Evolutionary conservation across 345 rosid genomes (phyloP), one percentile per base, ranked within the genome.

Genomic region (Chamaenerion angustifolium): DNA sequence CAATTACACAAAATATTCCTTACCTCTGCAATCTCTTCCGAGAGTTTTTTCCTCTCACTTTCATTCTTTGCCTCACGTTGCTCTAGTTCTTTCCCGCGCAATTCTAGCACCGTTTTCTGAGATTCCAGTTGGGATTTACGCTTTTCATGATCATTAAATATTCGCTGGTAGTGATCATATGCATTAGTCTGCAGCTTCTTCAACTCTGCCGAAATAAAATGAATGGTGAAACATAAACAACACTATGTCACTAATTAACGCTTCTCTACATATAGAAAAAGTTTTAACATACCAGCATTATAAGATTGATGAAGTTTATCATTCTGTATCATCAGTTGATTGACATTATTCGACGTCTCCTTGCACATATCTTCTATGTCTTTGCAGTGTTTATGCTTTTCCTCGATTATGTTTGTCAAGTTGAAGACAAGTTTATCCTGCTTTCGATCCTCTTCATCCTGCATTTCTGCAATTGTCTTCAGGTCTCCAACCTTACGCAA

Each of bases 31-130:
- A 74, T 76, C 71, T 82, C 99, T 66, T 76, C 79, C 3, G 70
- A 66, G 42, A 92, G 71, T 41, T 61, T 56, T 62, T 67, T 80
- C 50, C 77, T 82, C 53, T 79, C 95, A 65, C 25, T 80, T 68
- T 88, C 95, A 76, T 84, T 84, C 52, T 66, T 65, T n/a, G 90
- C 84, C 68, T 92, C 95, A 47, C 99, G 94, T 67, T 73, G 67
- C 69, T 77, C 82, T 73, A 84, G 62, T 59, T 80, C 88, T 35
- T 54, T 56, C 49, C 79, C 77, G 21, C 88, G 82, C 50, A 71
- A 52, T 65, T 88, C 86, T 46, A 92, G 90, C 63, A 79, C 88
- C 61, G 56, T 74, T 56, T 71, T 78, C 61, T 75, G 94, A 65
- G 94, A 72, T 68, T 75, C 96, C 54, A 88, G 60, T 56, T 78